Evolutionary conservation across 495 filamentous ascomycete species (phyloP), one percentile per base, ranked within the genome.

Genomic region (Hyphodiscus hymeniophilus): DNA sequence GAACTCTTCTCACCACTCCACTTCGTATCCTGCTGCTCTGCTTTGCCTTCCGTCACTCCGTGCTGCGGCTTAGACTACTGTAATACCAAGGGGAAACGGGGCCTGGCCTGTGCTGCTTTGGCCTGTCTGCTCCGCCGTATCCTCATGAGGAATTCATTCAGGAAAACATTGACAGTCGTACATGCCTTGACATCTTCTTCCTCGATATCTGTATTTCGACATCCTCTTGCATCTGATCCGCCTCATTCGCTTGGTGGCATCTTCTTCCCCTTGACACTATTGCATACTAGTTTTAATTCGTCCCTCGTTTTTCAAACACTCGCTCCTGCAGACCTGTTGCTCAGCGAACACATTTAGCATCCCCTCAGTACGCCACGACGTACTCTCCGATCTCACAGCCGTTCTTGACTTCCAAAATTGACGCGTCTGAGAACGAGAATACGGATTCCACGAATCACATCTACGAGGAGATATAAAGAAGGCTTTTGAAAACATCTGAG

Each of bases 191-290:
- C 17, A 35, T 32, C 46, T 17, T 35, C 45, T 41, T 41, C 60
- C 53, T 57, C 61, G 59, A 53, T 63, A 60, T 63, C 52, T 38
- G 46, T 43, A 52, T 50, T 56, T 62, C 44, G 53, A 39, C 40
- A n/a, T 23, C 10, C n/a, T 48, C 20, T 54, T 16, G 7, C 10
- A 30, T 50, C 21, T 40, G 48, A 49, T 50, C 61, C 56, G 57
- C 60, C 60, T 75, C 70, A 71, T 63, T 74, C 70, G 72, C 63
- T 76, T 69, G 65, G 66, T 66, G 66, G 62, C 61, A 28, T 28
- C 26, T 28, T 59, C 59, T 51, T 63, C 66, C 52, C 60, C 58
- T 66, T 60, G 59, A 66, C 64, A 39, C 20, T 47, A 34, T 18
- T 38, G 8, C 17, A 2, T 41, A 31, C 38, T 15, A n/a, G n/a